Percentiles rank a stretch among this genome's conserved stretches.
phyloP scores from a whole-genome alignment of 805 yeast species.

The Starmerella vaccinii region DNA sequence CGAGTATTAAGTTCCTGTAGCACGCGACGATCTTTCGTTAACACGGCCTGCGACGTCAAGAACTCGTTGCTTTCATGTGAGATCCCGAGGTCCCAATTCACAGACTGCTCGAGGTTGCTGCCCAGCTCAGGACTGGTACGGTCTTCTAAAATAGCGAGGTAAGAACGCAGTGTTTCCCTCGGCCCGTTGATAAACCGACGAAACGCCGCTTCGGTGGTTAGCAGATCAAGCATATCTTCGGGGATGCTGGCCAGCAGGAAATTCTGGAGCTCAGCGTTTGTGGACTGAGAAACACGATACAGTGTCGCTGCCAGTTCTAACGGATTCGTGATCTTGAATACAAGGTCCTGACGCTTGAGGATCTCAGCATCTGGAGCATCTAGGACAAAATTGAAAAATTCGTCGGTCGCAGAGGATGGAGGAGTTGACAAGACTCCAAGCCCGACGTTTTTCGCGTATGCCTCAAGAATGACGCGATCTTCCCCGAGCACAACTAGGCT shows the following conservation, averaged over 20 bases:
- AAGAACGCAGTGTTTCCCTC: background rate
- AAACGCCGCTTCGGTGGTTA: conserved; percentile 13
- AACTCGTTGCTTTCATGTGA: conserved; percentile 11
- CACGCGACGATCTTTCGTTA: background rate
- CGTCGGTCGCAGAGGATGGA: conserved; percentile 10
- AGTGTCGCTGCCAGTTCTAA: conserved; percentile 25
- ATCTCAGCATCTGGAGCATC: conserved; percentile 15
- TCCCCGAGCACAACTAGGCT: conserved; percentile 24
- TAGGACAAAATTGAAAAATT: conserved; percentile 24
- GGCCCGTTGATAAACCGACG: conserved; percentile 5
- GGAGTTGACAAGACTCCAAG: background rate
- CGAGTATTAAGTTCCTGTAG: conserved; percentile 18
- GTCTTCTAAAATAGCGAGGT: conserved; percentile 10
- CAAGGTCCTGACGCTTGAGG: conserved; percentile 18
- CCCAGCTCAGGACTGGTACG: conserved; percentile 9
- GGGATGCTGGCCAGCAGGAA: conserved; percentile 22
- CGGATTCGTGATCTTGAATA: conserved; percentile 21
- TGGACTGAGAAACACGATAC: conserved; percentile 9
- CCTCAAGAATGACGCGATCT: background rate
- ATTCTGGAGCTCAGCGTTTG: conserved; percentile 9
- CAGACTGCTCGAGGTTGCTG: conserved; percentile 4
- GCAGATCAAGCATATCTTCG: conserved; percentile 9
- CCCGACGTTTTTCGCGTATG: background rate
- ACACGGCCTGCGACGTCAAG: conserved; percentile 3
- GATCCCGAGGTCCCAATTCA: conserved; percentile 22